A percentile compares a stretch with the other conserved stretches of the same genome.
Conservation (phyloP, 352 stramenopile genomes). For the Lagenidium giganteum region DNA sequence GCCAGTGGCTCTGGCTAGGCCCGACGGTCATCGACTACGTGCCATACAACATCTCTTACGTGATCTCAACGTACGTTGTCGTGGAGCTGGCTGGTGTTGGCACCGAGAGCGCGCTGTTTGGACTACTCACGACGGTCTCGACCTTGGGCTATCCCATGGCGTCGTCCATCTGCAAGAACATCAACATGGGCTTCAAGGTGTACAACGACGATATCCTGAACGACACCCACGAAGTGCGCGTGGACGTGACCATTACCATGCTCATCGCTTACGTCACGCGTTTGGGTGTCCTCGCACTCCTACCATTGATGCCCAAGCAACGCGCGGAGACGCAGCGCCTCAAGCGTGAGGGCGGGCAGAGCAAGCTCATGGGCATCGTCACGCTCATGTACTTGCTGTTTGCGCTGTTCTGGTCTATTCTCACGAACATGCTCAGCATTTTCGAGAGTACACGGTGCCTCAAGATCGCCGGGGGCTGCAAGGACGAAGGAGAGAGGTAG, state of each 20-base stretch:
- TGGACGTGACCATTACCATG: constrained; percentile 16
- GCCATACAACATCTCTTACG: no score
- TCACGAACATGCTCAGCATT: constrained; percentile 36
- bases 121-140: constrained; percentile 24
- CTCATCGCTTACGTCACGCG: constrained; percentile 19
- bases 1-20: no score
- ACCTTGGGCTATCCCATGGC: constrained; percentile 13
- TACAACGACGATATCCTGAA: constrained; percentile 20
- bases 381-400: constrained; percentile 8
- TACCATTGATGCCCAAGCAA: constrained; percentile 18
- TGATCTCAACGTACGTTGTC: no score
- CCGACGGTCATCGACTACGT: no score
- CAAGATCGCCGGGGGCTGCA: constrained; percentile 54
- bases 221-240: constrained; percentile 15
- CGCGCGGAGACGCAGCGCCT: constrained; percentile 15
- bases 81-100: no score
- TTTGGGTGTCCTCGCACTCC: constrained; percentile 11
- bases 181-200: constrained; percentile 15
- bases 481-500: no score
- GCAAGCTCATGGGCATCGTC: constrained; percentile 1
- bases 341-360: constrained; percentile 3
- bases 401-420: constrained; percentile 8
- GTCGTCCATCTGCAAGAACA: constrained; percentile 12
- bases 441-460: constrained; percentile 50
- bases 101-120: constrained; percentile 13